Evolutionary conservation across 106 monocot genomes (phyloP).

Genomic region (Apostasia shenzhenica): DNA sequence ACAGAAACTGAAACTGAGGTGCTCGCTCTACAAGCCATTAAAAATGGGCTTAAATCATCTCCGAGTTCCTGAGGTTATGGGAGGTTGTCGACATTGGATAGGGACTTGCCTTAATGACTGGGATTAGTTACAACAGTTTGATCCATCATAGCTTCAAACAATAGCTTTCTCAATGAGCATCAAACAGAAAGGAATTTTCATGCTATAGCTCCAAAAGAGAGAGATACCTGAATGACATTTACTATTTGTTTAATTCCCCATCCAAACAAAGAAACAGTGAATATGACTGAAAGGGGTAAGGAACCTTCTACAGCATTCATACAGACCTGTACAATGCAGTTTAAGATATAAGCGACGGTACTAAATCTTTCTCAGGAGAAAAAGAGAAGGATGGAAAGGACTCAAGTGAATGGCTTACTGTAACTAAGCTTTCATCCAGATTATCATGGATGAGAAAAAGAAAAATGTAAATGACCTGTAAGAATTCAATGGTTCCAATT

Average conservation of each 20-base stretch:
- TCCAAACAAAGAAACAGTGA: conserved; percentile 55
- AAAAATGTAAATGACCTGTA: conserved; percentile 81
- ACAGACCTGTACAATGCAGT: conserved; percentile 36
- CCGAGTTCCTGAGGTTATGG: no score
- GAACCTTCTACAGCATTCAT: conserved; percentile 26
- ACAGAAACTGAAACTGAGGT: no score
- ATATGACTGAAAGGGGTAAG: conserved; percentile 31
- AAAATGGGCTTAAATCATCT: no score
- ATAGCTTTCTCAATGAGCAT: no score
- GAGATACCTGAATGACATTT: conserved; percentile 83
- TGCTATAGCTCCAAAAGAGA: background rate
- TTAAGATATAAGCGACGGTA: background rate
- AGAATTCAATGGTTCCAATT: background rate
- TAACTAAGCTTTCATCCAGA: conserved; percentile 40
- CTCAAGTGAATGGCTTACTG: conserved; percentile 32
- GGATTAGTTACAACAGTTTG: no score
- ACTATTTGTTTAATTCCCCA: conserved; percentile 85
- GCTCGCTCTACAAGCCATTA: no score
- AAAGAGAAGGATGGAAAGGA: background rate
- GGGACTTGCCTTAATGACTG: no score
- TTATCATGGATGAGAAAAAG: conserved; percentile 63
- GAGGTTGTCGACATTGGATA: no score
- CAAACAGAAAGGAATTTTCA: no score
- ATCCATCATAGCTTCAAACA: no score
- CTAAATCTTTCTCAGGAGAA: background rate